Base-by-base conservation (phyloP, 345 rosid species). In the Salix purpurea region DNA sequence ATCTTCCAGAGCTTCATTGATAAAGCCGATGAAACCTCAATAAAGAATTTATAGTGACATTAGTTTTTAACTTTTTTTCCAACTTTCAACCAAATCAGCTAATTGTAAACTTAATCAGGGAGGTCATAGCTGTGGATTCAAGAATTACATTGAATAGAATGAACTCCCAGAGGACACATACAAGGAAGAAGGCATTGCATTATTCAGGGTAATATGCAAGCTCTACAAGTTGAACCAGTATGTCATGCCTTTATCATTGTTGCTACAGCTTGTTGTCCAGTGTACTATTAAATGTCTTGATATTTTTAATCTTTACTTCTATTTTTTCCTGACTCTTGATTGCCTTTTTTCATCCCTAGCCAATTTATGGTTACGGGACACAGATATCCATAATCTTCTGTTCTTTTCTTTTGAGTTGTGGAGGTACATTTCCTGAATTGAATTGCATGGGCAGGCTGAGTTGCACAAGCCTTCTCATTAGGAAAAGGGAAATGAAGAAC, bases 181-280 rank as follows among this genome's bases (percentile, higher is more conserved):
- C 30, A 28, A 28, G 30, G 30, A 28, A 0, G 30, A 28, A 28
- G 30, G 30, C 30, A 28, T 28, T 28, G 0, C 30, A 28, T 28
- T 28, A 28, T 96, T 96, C 81, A 88, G 92, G 67, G 81, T 76
- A 89, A 91, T 81, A 92, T 96, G 99, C 99, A 96, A 90, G 93
- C 97, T 64, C 87, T 96, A 83, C 99, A 96, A 91, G 95, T 94
- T 77, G 96, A 96, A 70, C 82, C 97, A 8, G 99, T 96, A 92
- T 58, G 91, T 78, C 77, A 24, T 76, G 69, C 52, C 76, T 56
- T 42, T 72, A 8, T 71, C 42, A 26, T 67, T 56, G 5, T 71
- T 6, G 34, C 23, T 71, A 14, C 16, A 69, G 39, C 7, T 36
- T 64, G 10, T 37, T 32, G 24, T 40, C 26, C 23, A 19, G 23